Evolutionary conservation across 2,329 filamentous ascomycete species (phyloP).

Genomic region (Eutypella sp.): DNA sequence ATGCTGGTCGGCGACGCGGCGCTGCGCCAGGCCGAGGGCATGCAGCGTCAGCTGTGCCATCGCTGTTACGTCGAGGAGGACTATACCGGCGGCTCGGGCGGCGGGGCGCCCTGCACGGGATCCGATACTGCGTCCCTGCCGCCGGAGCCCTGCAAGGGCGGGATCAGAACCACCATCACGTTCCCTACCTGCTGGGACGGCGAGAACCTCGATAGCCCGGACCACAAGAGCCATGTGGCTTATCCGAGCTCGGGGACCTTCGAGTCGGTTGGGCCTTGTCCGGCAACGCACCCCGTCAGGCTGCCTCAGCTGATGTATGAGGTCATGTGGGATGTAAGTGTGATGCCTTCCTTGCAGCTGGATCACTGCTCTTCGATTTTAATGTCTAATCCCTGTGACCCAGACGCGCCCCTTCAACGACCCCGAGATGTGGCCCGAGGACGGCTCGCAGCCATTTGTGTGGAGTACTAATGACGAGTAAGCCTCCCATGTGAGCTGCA

Average conservation of each 20-base stretch:
- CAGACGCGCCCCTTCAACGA: conserved; percentile 25
- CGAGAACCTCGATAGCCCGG: conserved; percentile 38
- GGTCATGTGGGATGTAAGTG: conserved; percentile 32
- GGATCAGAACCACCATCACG: conserved; percentile 45
- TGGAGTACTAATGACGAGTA: conserved; percentile 26
- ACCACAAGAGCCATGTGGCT: conserved; percentile 46
- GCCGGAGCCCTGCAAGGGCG: conserved; percentile 41
- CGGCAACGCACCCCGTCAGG: conserved; percentile 31
- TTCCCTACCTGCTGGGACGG: conserved; percentile 55
- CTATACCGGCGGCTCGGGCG: conserved; percentile 17
- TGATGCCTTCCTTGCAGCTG: neutral
- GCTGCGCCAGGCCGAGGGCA: conserved; percentile 16
- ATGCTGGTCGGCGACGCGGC: conserved; percentile 39
- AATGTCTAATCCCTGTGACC: neutral
- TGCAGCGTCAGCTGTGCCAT: conserved; percentile 32
- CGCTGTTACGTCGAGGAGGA: conserved; percentile 22
- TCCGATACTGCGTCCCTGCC: conserved; percentile 44
- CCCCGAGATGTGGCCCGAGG: conserved; percentile 31
- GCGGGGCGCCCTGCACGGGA: conserved; percentile 27
- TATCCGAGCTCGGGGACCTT: conserved; percentile 37
- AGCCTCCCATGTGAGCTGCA: conserved; percentile 2
- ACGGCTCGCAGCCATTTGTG: conserved; percentile 31
- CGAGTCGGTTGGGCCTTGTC: conserved; percentile 30
- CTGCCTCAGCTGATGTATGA: conserved; percentile 36
- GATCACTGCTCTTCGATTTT: neutral